Evolutionary conservation across 306 rosid species (phyloP), one percentile per base, ranked within the genome.

Genomic region (Castanea crenata): DNA sequence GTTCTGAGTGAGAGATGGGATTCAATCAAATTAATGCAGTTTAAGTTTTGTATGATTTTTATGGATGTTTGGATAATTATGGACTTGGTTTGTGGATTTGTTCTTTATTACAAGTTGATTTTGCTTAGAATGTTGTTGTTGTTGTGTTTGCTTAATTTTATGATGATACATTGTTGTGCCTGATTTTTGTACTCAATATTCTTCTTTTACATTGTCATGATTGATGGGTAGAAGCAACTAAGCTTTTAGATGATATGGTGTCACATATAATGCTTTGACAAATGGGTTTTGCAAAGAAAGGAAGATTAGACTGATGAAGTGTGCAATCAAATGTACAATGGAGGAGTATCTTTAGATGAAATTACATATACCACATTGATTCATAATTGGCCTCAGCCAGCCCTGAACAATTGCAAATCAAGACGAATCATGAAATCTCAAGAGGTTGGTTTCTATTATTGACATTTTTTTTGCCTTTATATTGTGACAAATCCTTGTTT

Each of bases 221-320:
- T 92, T 62, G 89, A 86, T 69, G 91, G 93, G 74, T 84, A 88
- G 91, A 90, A 84, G 93, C 97, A 1, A 79, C 55, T 29, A 84
- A 74, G 74, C 87, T 88, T 79, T 46, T 91, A 35, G 79, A 55
- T 81, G 84, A 87, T 79, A 91, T 91, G 94, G 79, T 38, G 64
- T 88, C 75, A 88, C 94, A 49, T 87, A 75, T 59, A 85, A 85
- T 80, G 83, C 67, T 62, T 76, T 91, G 79, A 61, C 79, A 79
- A 85, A 87, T 58, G 84, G 91, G 56, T 74, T 76, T 78, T 70
- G 90, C 88, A 85, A 83, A 86, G 81, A 76, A 44, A 85, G 73
- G 55, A 81, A 83, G 77, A 78, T 76, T 52, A 83, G 77, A 78
- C 74, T 52, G 83, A 80, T 73, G 79, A 81, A 38, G 11, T 31